A percentile compares a stretch with the other conserved stretches of the same genome.
phyloP scores from a whole-genome alignment of 257 asterid genomes.

The Capsicum chinense region DNA sequence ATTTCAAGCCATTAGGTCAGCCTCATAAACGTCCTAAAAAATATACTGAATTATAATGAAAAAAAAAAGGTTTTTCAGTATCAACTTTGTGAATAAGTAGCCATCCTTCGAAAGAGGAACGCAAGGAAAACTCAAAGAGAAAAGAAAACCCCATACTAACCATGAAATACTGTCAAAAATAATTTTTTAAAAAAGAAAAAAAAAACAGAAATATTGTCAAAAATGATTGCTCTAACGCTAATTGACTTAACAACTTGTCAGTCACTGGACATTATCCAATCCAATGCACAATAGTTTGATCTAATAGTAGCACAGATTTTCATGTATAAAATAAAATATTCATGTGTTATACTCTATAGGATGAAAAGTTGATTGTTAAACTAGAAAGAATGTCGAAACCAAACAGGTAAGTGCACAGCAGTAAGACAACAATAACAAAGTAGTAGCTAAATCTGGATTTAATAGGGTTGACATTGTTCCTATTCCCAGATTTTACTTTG shows the following conservation, averaged over 20 bases:
- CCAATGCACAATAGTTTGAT: slow-evolving; percentile 1
- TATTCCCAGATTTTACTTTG: neutral
- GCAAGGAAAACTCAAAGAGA: slow-evolving; percentile 14
- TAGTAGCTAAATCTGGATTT: neutral
- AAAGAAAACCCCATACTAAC: neutral
- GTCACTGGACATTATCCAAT: slow-evolving; percentile 11
- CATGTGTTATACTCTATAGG: neutral
- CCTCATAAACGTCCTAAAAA: neutral
- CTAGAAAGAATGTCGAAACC: slow-evolving; percentile 12
- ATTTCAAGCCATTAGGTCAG: neutral
- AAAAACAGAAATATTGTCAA: neutral
- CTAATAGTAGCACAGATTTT: slow-evolving; percentile 11
- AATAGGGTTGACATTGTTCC: neutral
- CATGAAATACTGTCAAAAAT: neutral
- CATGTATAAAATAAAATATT: neutral
- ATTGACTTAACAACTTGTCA: slow-evolving; percentile 1
- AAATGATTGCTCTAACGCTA: neutral
- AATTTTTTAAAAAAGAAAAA: neutral
- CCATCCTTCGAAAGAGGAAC: slow-evolving; percentile 3
- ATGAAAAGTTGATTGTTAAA: slow-evolving; percentile 4
- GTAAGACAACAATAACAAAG: slow-evolving; percentile 2
- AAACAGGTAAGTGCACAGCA: neutral
- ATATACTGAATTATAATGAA: neutral
- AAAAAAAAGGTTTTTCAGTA: neutral
- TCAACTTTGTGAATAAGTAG: slow-evolving; percentile 1